Conservation (phyloP, 2,329 filamentous ascomycete species). For the Aspergillus brasiliensis region DNA sequence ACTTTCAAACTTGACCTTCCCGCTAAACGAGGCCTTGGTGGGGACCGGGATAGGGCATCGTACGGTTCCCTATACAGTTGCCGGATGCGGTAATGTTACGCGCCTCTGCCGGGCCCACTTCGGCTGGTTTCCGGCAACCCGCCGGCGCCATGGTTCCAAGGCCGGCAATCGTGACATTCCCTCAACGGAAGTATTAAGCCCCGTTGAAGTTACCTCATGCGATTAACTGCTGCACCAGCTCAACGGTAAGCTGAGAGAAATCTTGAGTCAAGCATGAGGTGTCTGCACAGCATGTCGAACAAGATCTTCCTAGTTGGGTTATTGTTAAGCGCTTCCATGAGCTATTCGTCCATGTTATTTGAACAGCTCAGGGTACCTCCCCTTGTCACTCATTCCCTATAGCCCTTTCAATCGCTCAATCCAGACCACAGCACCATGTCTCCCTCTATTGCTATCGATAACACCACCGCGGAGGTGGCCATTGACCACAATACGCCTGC, state of each 20-base stretch:
- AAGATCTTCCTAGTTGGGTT: conserved; percentile 18
- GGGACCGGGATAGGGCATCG: background rate
- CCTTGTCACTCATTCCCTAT: background rate
- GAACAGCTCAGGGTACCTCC: background rate
- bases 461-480: conserved; percentile 14
- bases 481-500: conserved; percentile 24
- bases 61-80: conserved; percentile 2
- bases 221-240: background rate
- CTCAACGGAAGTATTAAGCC: background rate
- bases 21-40: background rate
- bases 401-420: background rate
- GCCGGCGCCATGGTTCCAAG: background rate
- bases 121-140: conserved; percentile 1
- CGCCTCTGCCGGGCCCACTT: conserved; percentile 7
- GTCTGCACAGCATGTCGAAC: background rate
- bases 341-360: background rate
- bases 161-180: background rate
- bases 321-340: conserved; percentile 17
- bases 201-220: background rate
- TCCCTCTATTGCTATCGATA: conserved; percentile 15
- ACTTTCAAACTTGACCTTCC: background rate
- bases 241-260: background rate
- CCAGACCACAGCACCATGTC: conserved; percentile 20
- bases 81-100: conserved; percentile 8
- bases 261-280: background rate